These are phyloP conservation scores for Diutina siamensis DNA, from an alignment of 1,139 yeast species.

Conservation along the genomic window DNA sequence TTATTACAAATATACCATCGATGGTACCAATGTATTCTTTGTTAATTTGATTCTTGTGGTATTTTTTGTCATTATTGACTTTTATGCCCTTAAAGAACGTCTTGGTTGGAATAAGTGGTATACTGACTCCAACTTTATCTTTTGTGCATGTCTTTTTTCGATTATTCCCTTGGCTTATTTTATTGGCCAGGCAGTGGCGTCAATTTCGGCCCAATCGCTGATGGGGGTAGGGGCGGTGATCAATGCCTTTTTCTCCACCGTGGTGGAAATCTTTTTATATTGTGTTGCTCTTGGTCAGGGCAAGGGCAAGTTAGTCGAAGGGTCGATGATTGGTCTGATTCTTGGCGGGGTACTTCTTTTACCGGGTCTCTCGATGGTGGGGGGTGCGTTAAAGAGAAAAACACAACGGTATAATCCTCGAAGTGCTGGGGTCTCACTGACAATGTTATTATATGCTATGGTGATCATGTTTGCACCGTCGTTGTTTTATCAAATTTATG, in stretches of 20 bases:
- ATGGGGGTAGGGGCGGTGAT: slow-evolving; percentile 99
- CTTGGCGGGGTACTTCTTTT: slow-evolving; percentile 82
- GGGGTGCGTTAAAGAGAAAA: slow-evolving; percentile 83
- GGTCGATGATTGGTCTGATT: slow-evolving; percentile 93
- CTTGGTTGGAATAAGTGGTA: slow-evolving; percentile 37
- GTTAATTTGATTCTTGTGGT: slow-evolving; percentile 76
- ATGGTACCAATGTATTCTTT: slow-evolving; percentile 89
- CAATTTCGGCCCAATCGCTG: slow-evolving; percentile 94
- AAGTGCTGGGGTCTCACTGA: slow-evolving; percentile 94
- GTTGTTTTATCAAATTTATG: slow-evolving; percentile 79
- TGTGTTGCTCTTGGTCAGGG: slow-evolving; percentile 82
- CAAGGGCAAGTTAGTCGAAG: slow-evolving; percentile 88
- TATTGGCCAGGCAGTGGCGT: slow-evolving; percentile 98
- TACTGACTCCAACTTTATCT: slow-evolving; percentile 53
- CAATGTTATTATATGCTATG: slow-evolving; percentile 86
- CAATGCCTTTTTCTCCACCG: slow-evolving; percentile 92
- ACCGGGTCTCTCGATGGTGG: slow-evolving; percentile 96
- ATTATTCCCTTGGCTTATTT: slow-evolving; percentile 92
- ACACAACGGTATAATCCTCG: slow-evolving; percentile 94
- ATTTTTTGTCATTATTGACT: slow-evolving; percentile 72
- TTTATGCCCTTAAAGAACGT: slow-evolving; percentile 46
- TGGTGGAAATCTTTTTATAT: slow-evolving; percentile 85
- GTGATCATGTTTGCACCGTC: slow-evolving; percentile 93
- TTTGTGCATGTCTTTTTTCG: slow-evolving; percentile 67
- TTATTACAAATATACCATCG: slow-evolving; percentile 91